phyloP scores from a whole-genome alignment of 768 basidiomycete genomes.

The Macrolepiota albuminosa region DNA sequence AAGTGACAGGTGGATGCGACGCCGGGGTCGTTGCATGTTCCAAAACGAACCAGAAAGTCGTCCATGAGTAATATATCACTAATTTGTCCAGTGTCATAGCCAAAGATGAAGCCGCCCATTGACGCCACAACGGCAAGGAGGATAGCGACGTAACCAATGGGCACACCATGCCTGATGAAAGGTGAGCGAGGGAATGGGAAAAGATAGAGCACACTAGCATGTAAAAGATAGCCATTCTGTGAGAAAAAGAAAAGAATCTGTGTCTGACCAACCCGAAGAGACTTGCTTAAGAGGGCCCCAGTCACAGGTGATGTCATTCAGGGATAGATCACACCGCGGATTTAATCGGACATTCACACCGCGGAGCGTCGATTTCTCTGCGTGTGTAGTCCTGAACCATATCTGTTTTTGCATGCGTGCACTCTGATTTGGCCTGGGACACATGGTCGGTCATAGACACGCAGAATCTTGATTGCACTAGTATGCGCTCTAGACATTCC shows the following conservation, averaged over 20 bases:
- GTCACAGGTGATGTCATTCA: conserved; percentile 7
- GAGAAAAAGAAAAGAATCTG: background rate
- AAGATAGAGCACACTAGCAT: conserved; percentile 6
- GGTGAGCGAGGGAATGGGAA: background rate
- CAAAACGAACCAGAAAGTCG: conserved; percentile 65
- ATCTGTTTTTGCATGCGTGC: background rate
- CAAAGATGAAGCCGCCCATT: conserved; percentile 69
- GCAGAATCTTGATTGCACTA: background rate
- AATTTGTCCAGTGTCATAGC: conserved; percentile 76
- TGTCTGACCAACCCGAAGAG: background rate
- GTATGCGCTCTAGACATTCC: background rate
- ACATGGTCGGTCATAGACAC: background rate
- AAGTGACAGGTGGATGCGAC: conserved; percentile 45
- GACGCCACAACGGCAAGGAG: conserved; percentile 63
- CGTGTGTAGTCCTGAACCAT: background rate
- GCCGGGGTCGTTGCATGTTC: conserved; percentile 36
- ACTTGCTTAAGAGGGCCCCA: conserved; percentile 1
- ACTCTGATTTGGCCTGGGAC: background rate
- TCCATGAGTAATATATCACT: conserved; percentile 71
- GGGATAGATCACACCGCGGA: background rate
- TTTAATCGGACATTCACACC: background rate
- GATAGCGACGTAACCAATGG: conserved; percentile 59
- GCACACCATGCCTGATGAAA: conserved; percentile 45
- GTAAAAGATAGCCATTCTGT: conserved; percentile 17
- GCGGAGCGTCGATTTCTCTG: background rate